Evolutionary conservation across 257 asterid genomes (phyloP), one percentile per base, ranked within the genome.

Genomic region (Solanum dulcamara): DNA sequence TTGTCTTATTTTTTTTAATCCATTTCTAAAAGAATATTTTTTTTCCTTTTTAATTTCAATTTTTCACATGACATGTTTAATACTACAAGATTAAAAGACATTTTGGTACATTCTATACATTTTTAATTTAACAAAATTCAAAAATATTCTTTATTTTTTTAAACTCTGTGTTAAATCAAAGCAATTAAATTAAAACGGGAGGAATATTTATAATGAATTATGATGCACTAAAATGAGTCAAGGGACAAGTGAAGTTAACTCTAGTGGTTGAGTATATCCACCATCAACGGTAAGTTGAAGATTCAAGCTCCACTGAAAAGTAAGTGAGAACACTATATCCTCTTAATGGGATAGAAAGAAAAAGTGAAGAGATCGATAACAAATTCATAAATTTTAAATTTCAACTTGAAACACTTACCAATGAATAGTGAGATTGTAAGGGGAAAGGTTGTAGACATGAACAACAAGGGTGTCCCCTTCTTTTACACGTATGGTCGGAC

Each of bases 381-480:
- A 32, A 8, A 62, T 30, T 10, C 5, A 70, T 33, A 68, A 68
- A 8, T 0, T 68, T 67, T 6, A 67, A 32, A 32, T 67, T 1
- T 0, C n/a, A 42, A 59, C n/a, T 57, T 40, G 1, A 57, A 35
- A 9, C n/a, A 85, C 55, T 64, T 66, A 80, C 87, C 87, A 85
- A 51, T 85, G 87, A 33, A 85, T 80, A 22, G 87, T 85, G 53
- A 85, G 55, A 33, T 85, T 80, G 62, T 85, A 80, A 10, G 87
- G 85, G 32, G 87, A 85, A 37, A 12, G 42, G 81, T 85, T 80
- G 55, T 44, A 51, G 38, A 85, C 87, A 50, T 85, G 87, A 42
- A 85, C 81, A 14, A 80, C 81, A 57, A 85, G 85, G 84, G 81
- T 79, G 64, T 85, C 87, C 0, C 85, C 85, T 32, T 85, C 87